Conservation (phyloP, 2,329 filamentous ascomycete genomes). For the Venturia pyrina region DNA sequence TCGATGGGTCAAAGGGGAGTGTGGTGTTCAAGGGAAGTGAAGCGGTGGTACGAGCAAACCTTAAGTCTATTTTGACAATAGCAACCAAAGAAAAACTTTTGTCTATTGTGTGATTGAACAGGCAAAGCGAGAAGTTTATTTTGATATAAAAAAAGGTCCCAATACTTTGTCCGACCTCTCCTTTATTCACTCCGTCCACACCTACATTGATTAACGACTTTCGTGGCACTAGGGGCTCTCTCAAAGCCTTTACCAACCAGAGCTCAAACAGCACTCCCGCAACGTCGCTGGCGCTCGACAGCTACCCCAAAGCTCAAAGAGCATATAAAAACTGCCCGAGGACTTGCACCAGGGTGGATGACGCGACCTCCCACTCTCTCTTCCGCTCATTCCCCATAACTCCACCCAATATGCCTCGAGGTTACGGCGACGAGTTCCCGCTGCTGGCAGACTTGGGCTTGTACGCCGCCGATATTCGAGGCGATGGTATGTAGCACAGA, state of each 20-base stretch:
- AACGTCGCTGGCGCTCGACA: neutral
- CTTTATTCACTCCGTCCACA: neutral
- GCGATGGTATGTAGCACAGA: constrained; percentile 45
- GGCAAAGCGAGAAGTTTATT: neutral
- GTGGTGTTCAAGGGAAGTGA: neutral
- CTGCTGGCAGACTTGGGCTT: constrained; percentile 47
- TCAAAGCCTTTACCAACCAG: neutral
- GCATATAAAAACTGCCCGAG: neutral
- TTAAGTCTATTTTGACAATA: neutral
- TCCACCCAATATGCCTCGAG: neutral
- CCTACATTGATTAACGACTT: neutral
- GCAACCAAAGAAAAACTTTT: neutral
- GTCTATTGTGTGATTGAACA: neutral
- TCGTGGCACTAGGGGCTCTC: neutral
- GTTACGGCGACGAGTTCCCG: constrained; percentile 39
- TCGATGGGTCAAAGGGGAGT: neutral
- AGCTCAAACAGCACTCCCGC: neutral
- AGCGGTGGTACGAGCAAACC: neutral
- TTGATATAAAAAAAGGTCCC: neutral
- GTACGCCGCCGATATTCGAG: constrained; percentile 48
- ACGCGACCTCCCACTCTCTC: constrained; percentile 1
- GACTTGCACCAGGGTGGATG: neutral
- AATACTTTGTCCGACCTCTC: neutral
- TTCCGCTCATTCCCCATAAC: neutral
- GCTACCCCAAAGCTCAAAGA: neutral